These are phyloP conservation scores for Phytopythium chamaehyphon DNA, from an alignment of 352 stramenopile genomes.

Conservation along the genomic window DNA sequence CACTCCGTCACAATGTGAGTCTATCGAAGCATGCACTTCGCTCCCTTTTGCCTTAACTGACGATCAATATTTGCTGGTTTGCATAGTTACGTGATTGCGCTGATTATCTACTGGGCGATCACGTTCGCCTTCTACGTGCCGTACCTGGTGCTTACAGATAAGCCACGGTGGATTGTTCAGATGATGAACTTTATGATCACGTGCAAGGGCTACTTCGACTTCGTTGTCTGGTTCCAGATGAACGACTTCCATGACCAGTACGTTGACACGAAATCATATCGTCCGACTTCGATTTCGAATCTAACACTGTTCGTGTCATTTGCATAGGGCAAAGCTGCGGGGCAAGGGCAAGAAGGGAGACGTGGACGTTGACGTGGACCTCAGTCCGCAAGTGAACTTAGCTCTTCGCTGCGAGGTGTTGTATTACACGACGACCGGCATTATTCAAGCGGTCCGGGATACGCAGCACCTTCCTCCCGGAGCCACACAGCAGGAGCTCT, in stretches of 20 bases:
- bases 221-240: conserved; percentile 89
- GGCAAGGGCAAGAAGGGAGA: conserved; percentile 36
- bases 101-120: conserved; percentile 89
- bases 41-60: conserved; percentile 2
- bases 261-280: conserved; percentile 2
- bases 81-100: conserved; percentile 82
- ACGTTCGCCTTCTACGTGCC: conserved; percentile 85
- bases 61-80: background rate
- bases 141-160: conserved; percentile 65
- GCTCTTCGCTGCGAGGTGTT: conserved; percentile 81
- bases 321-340: conserved; percentile 6
- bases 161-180: conserved; percentile 46
- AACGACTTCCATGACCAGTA: conserved; percentile 71
- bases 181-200: conserved; percentile 91
- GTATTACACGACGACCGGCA: conserved; percentile 86
- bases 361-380: conserved; percentile 81
- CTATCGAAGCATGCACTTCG: background rate
- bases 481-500: conserved; percentile 73
- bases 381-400: conserved; percentile 84
- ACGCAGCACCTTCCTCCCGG: conserved; percentile 61
- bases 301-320: conserved; percentile 1
- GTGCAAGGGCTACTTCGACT: conserved; percentile 89
- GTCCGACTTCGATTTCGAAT: background rate
- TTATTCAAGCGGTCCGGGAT: conserved; percentile 82
- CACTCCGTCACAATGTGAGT: conserved; percentile 87